Percentiles rank a stretch among this genome's conserved stretches.
Conservation (phyloP, 805 yeast genomes). For the Groenewaldozyma tartarivorans region DNA sequence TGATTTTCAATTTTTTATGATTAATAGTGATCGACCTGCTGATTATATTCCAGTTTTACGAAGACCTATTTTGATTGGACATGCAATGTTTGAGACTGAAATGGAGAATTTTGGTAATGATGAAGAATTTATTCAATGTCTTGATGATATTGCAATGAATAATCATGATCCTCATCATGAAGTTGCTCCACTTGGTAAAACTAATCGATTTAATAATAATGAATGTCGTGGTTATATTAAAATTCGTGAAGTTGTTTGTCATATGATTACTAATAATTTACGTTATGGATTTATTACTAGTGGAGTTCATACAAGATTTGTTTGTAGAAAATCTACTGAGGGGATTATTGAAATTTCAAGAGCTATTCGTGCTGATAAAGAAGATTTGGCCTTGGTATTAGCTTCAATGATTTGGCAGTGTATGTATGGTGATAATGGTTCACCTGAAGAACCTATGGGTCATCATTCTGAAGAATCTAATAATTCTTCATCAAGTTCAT, state of each 20-base stretch:
- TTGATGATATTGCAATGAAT: background rate
- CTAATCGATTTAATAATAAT: no score
- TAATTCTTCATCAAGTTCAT: background rate
- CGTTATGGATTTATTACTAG: constrained; percentile 17
- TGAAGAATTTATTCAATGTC: background rate
- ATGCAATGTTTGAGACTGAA: background rate
- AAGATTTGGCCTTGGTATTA: constrained; percentile 5
- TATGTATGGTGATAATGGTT: constrained; percentile 4
- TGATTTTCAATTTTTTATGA: background rate
- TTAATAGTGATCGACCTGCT: background rate
- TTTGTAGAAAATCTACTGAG: constrained; percentile 3
- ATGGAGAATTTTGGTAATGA: constrained; percentile 4
- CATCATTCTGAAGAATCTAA: background rate
- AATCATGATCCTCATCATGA: no score
- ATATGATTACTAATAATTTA: constrained; percentile 16
- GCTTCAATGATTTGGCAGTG: constrained; percentile 9
- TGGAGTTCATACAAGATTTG: constrained; percentile 13
- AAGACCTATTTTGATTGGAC: constrained; percentile 6
- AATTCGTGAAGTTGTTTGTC: constrained; percentile 10
- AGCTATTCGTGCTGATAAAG: constrained; percentile 4
- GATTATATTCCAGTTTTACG: no score
- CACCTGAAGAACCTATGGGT: constrained; percentile 1
- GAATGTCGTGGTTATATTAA: background rate
- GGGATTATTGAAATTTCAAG: constrained; percentile 11
- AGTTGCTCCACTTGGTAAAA: no score